phyloP scores from a whole-genome alignment of 495 filamentous ascomycete species.

The Pyrenopolyporus hunteri region DNA sequence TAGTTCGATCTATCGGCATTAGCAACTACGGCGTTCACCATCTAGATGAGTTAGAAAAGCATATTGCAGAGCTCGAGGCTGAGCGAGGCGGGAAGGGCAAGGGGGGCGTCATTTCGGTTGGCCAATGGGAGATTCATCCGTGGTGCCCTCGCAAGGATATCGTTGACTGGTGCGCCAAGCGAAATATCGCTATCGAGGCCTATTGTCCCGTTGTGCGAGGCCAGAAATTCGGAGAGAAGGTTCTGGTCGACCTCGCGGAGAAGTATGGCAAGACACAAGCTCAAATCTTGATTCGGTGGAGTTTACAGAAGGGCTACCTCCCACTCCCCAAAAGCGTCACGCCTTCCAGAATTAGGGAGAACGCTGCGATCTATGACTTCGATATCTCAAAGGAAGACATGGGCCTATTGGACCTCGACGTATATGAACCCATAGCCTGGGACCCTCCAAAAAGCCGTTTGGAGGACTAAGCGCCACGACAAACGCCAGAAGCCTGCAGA shows the following conservation, averaged over 20 bases:
- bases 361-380: conserved; percentile 82
- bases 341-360: conserved; percentile 70
- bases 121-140: conserved; percentile 90
- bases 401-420: conserved; percentile 55
- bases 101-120: conserved; percentile 78
- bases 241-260: conserved; percentile 63
- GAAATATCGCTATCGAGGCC: conserved; percentile 75
- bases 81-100: conserved; percentile 65
- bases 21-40: conserved; percentile 74
- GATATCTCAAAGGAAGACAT: conserved; percentile 70
- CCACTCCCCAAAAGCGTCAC: conserved; percentile 81
- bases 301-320: conserved; percentile 78
- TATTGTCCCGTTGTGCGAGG: conserved; percentile 80
- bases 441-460: conserved; percentile 64
- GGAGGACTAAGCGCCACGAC: conserved; percentile 29
- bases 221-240: conserved; percentile 67
- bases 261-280: conserved; percentile 76
- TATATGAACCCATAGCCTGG: conserved; percentile 74
- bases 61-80: conserved; percentile 69
- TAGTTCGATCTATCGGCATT: conserved; percentile 66
- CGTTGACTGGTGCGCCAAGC: conserved; percentile 71
- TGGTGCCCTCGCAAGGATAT: conserved; percentile 83
- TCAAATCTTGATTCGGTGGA: conserved; percentile 86
- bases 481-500: not conserved
- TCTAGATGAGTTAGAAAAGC: conserved; percentile 73